Conservation (phyloP, 441 rosid genomes). For the Croton laevigatus region DNA sequence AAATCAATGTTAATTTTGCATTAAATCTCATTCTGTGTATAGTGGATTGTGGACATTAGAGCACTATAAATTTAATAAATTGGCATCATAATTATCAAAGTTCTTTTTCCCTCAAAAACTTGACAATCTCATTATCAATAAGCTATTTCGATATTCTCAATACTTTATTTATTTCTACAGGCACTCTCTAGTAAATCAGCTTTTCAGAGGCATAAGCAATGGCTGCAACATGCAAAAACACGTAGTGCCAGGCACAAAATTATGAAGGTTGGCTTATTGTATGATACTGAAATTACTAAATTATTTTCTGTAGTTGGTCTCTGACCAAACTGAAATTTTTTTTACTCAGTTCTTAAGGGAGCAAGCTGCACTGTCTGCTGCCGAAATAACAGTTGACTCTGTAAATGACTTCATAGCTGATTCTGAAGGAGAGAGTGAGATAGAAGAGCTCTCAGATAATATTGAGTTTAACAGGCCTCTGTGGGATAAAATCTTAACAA, state of each 20-base stretch:
- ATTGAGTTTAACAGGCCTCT: slow-evolving; percentile 46
- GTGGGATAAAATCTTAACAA: slow-evolving; percentile 63
- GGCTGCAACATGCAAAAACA: slow-evolving; percentile 97
- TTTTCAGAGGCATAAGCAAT: slow-evolving; percentile 91
- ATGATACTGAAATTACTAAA: neutral
- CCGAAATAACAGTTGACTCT: slow-evolving; percentile 72
- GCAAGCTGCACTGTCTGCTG: slow-evolving; percentile 84
- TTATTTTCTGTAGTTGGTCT: slow-evolving; percentile 5
- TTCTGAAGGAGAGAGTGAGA: slow-evolving; percentile 65
- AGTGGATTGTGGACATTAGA: no score
- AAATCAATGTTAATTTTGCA: neutral
- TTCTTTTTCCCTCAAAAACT: neutral
- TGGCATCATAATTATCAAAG: neutral
- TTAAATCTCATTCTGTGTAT: neutral
- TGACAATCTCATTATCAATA: neutral
- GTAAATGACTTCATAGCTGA: slow-evolving; percentile 70
- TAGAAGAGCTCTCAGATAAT: slow-evolving; percentile 49
- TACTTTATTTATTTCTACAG: slow-evolving; percentile 37
- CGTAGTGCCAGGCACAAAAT: slow-evolving; percentile 97
- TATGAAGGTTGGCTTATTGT: slow-evolving; percentile 61
- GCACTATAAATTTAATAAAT: neutral
- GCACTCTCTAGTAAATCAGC: slow-evolving; percentile 91
- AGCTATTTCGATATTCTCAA: neutral
- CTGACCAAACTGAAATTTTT: slow-evolving; percentile 15
- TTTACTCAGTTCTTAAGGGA: slow-evolving; percentile 75